phyloP scores from a whole-genome alignment of 148 eudicot species.

The Spergularia marina region DNA sequence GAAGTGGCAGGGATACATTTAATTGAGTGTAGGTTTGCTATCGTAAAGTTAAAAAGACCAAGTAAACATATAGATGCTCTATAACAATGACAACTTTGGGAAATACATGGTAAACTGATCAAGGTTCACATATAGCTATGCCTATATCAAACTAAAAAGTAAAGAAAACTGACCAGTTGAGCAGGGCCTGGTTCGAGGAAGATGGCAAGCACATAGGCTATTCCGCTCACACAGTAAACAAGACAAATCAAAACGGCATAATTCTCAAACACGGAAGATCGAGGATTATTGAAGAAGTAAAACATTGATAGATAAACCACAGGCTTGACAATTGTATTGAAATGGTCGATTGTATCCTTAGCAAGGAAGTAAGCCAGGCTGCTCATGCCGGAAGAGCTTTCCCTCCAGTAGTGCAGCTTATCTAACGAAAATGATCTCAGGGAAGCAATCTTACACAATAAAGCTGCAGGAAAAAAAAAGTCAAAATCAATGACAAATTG shows the following conservation, averaged over 20 bases:
- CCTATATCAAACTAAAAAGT: background rate
- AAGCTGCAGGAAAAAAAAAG: constrained; percentile 41
- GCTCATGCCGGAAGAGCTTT: constrained; percentile 76
- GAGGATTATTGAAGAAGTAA: constrained; percentile 79
- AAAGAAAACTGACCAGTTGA: constrained; percentile 47
- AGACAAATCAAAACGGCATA: constrained; percentile 56
- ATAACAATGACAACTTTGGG: background rate
- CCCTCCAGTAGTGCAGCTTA: constrained; percentile 71
- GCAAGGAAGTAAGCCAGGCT: constrained; percentile 70
- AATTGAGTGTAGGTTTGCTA: background rate
- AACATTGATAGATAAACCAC: constrained; percentile 74
- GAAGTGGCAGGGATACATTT: background rate
- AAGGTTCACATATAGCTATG: background rate
- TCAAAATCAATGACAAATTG: background rate
- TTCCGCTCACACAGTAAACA: constrained; percentile 72
- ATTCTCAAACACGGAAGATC: constrained; percentile 60
- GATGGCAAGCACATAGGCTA: constrained; percentile 62
- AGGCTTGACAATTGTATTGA: constrained; percentile 56
- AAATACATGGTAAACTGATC: background rate
- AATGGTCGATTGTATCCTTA: constrained; percentile 63
- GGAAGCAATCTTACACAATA: constrained; percentile 62
- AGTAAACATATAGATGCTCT: background rate
- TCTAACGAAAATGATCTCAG: constrained; percentile 64
- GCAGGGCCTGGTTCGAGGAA: constrained; percentile 66
- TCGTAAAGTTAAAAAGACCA: background rate